phyloP scores from a whole-genome alignment of 176 grass and related monocot species.

The Oryza glumipatula region DNA sequence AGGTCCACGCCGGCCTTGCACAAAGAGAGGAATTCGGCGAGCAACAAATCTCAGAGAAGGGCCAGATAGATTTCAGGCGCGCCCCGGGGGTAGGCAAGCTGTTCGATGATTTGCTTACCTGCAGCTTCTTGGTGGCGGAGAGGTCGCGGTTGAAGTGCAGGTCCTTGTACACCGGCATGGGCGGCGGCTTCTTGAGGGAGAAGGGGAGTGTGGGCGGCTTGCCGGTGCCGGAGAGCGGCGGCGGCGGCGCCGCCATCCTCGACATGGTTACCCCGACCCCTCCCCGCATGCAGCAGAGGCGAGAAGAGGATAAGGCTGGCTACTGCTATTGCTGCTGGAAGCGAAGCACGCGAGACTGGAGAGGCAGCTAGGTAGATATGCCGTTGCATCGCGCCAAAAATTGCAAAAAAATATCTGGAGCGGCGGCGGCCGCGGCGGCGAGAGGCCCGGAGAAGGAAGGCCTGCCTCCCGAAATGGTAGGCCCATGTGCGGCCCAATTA shows the following conservation, averaged over 20 bases:
- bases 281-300: not conserved
- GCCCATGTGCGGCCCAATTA: not conserved
- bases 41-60: not conserved
- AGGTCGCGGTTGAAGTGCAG: conserved; percentile 93
- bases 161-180: conserved; percentile 80
- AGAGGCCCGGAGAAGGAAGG: not conserved
- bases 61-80: not conserved
- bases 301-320: conserved; percentile 52
- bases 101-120: conserved; percentile 38
- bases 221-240: conserved; percentile 51
- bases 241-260: conserved; percentile 56
- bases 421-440: not conserved
- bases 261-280: not conserved
- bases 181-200: conserved; percentile 61
- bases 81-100: not conserved
- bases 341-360: not conserved
- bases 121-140: conserved; percentile 83
- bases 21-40: not conserved
- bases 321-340: not conserved
- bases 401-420: not conserved
- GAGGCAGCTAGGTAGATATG: not conserved
- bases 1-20: conserved; percentile 85
- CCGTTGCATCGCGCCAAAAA: not conserved
- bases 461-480: too few relatives aligned
- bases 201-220: conserved; percentile 70